Percentiles rank a stretch among this genome's conserved stretches.
phyloP scores from a whole-genome alignment of 192 early-diverging fungal species.

The Lunasporangiospora selenospora region DNA sequence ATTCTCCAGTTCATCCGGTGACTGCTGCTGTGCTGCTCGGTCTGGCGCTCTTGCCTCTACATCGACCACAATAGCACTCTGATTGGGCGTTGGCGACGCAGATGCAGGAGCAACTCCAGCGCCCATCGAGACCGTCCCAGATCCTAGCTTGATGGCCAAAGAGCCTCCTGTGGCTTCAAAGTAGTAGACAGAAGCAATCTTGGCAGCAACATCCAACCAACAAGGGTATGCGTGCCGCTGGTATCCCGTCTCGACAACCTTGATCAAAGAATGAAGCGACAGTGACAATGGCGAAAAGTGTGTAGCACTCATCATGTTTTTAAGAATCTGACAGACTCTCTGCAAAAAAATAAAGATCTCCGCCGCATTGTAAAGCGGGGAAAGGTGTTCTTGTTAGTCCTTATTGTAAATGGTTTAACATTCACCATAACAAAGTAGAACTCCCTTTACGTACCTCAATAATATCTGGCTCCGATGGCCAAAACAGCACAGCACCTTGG shows the following conservation, averaged over 20 bases:
- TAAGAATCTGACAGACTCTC: constrained; percentile 54
- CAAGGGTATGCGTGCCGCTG: constrained; percentile 35
- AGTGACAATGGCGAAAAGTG: constrained; percentile 52
- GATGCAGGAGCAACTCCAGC: constrained; percentile 25
- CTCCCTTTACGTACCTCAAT: constrained; percentile 35
- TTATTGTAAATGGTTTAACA: background rate
- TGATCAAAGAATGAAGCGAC: constrained; percentile 42
- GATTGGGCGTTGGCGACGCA: constrained; percentile 27
- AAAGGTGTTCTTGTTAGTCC: background rate
- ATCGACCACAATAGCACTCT: constrained; percentile 7
- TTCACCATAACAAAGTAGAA: background rate
- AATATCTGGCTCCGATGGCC: constrained; percentile 53
- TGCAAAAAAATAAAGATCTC: constrained; percentile 1
- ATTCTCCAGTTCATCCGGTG: constrained; percentile 13
- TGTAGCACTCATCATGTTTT: constrained; percentile 51
- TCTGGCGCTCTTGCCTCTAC: background rate
- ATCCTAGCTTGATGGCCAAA: constrained; percentile 28
- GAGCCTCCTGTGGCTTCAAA: constrained; percentile 49
- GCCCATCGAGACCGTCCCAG: constrained; percentile 10
- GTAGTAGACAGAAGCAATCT: constrained; percentile 57
- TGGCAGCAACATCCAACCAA: constrained; percentile 58
- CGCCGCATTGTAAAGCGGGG: background rate
- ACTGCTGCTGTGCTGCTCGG: constrained; percentile 1
- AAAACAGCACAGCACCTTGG: constrained; percentile 45
- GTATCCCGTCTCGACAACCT: constrained; percentile 50